A percentile compares a stretch with the other conserved stretches of the same genome.
Conservation (phyloP, 176 grass and related monocot genomes). For the Avena insularis region DNA sequence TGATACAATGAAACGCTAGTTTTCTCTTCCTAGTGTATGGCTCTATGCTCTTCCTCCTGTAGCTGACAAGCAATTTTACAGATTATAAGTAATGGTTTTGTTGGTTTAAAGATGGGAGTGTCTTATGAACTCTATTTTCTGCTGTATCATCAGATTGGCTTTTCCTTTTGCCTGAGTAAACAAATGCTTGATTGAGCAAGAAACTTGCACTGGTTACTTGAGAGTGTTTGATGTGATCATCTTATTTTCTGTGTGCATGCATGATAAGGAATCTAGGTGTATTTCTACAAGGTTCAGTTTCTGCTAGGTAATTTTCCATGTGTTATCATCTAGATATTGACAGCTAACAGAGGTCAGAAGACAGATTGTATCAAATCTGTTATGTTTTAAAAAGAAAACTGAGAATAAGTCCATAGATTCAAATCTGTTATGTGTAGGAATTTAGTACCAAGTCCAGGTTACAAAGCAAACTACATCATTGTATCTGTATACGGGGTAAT, state of each 20-base stretch:
- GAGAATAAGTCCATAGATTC: too few relatives aligned
- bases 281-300: not conserved
- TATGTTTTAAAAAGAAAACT: not conserved
- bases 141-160: slow-evolving; percentile 4
- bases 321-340: not conserved
- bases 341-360: not conserved
- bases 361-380: not conserved
- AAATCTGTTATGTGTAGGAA: not conserved
- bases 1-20: not conserved
- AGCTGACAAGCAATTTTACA: slow-evolving; percentile 5
- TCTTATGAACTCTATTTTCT: not conserved
- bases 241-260: not conserved
- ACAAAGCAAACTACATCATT: not conserved
- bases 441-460: not conserved
- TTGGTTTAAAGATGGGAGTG: not conserved
- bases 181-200: not conserved
- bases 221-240: not conserved
- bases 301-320: not conserved
- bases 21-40: not conserved
- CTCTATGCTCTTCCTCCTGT: slow-evolving; percentile 7
- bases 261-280: not conserved
- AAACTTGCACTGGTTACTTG: not conserved
- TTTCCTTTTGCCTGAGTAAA: slow-evolving; percentile 16
- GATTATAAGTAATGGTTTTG: not conserved
- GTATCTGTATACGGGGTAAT: not conserved